These are phyloP conservation scores for Vigna trinervia DNA, from an alignment of 306 rosid genomes.

Conservation along the genomic window DNA sequence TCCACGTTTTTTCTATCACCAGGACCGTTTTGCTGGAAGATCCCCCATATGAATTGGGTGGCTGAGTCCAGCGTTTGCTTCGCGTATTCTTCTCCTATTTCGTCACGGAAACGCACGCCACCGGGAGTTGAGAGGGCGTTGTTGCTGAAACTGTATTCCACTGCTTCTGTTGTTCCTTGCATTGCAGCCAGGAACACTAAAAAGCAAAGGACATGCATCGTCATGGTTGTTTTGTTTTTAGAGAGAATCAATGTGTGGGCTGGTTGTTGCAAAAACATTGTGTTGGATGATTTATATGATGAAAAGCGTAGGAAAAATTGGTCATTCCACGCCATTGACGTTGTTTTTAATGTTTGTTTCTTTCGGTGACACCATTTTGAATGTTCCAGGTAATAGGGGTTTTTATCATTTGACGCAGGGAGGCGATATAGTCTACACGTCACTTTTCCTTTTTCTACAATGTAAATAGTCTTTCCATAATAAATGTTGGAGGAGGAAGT, in stretches of 20 bases:
- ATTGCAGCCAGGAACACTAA: constrained; percentile 38
- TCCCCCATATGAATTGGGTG: constrained; percentile 48
- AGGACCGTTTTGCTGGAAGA: constrained; percentile 36
- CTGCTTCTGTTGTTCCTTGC: constrained; percentile 41
- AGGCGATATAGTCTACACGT: background rate
- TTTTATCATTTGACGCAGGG: background rate
- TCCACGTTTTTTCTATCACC: constrained; percentile 41
- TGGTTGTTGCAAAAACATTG: background rate
- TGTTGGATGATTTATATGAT: background rate
- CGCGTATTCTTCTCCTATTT: constrained; percentile 41
- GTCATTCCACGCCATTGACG: background rate
- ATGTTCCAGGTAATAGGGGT: background rate
- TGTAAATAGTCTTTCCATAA: too few relatives aligned
- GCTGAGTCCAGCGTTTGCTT: constrained; percentile 43
- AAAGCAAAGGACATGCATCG: constrained; percentile 28
- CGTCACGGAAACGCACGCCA: constrained; percentile 49
- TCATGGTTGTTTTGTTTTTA: constrained; percentile 32
- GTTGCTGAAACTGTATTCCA: constrained; percentile 52
- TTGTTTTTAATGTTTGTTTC: background rate
- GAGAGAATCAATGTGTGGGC: background rate
- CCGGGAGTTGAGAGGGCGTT: constrained; percentile 50
- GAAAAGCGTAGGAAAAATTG: background rate
- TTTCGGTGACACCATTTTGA: background rate
- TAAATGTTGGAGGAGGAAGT: too few relatives aligned
- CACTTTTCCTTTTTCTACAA: background rate